A percentile compares a stretch with the other conserved stretches of the same genome.
Evolutionary conservation across 179 eudicot genomes (phyloP).

Genomic region (Silene vulgaris): DNA sequence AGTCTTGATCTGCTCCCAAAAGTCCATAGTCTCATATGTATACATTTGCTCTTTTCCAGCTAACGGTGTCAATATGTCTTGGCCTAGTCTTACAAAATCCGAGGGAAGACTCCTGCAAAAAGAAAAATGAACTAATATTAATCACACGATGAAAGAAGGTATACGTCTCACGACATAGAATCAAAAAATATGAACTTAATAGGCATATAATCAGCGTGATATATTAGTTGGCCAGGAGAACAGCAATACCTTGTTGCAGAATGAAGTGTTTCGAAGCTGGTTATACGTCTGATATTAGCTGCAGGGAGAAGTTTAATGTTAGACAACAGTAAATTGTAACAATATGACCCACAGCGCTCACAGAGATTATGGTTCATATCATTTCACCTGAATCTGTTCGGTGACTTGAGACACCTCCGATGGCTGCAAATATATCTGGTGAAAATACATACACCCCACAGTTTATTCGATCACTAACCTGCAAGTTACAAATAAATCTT

Average conservation of each 20-base stretch:
- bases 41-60: slow-evolving; percentile 86
- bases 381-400: slow-evolving; percentile 42
- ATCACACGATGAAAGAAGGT: too few species aligned
- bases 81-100: slow-evolving; percentile 85
- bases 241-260: slow-evolving; percentile 54
- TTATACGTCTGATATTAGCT: slow-evolving; percentile 67
- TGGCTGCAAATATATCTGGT: slow-evolving; percentile 41
- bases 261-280: slow-evolving; percentile 87
- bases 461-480: slow-evolving; percentile 52
- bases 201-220: neutral
- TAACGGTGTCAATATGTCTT: slow-evolving; percentile 89
- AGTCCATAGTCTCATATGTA: slow-evolving; percentile 84
- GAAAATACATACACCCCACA: slow-evolving; percentile 53
- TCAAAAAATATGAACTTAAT: neutral
- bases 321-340: neutral
- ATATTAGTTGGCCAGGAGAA: slow-evolving; percentile 7
- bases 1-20: slow-evolving; percentile 98
- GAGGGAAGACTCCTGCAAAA: slow-evolving; percentile 57
- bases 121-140: neutral
- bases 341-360: neutral
- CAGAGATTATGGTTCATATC: neutral
- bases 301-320: slow-evolving; percentile 31
- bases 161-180: slow-evolving; percentile 1
- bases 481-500: slow-evolving; percentile 21
- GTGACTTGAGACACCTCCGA: slow-evolving; percentile 40